Base-by-base conservation (phyloP, 2,329 filamentous ascomycete genomes). In the Decorospora gaudefroyi region DNA sequence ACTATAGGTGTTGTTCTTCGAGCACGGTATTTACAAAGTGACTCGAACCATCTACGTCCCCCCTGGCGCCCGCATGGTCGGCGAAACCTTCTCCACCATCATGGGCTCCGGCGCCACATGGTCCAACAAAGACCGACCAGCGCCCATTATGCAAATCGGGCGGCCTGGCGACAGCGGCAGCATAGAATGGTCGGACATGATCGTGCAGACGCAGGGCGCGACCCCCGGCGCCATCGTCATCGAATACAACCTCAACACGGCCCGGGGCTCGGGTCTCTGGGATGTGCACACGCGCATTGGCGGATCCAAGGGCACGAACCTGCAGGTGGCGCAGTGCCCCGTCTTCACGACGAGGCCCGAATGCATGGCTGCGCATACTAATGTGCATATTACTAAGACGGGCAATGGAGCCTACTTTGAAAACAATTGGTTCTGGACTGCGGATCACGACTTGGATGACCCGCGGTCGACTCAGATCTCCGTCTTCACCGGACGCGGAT, bases 391-490 rank as follows among this genome's bases (percentile, higher is more conserved):
- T 28, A 83, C 81, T 5, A 69, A 73, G 38, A 68, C 74, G 3
- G 78, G 74, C 1, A 85, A 82, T 7, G 65, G 65, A 39, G 81
- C 84, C 13, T 95, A 95, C 71, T 77, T 96, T 34, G 90, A 95
- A 73, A 96, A 96, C 74, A 85, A 81, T 38, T 96, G 91, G 91
- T 86, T 88, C 73, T 96, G 91, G 65, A 87, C 91, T 22, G 83
- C 91, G 1, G 92, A 96, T 68, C 92, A 96, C 75, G 88, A 95
- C 65, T 84, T 96, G 22, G 91, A 96, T 68, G 79, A 84, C n/a
- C 47, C 71, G 6, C 85, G 86, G 62, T 82, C 88, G 69, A 82
- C 75, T 7, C 87, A 90, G 67, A 84, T 92, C 67, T 85, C 85
- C 61, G 80, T 96, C 61, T 96, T 86, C 79, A 95, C 89, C 62